Evolutionary conservation across 2,329 filamentous ascomycete genomes (phyloP).

Genomic region (Dactylellina cionopaga): DNA sequence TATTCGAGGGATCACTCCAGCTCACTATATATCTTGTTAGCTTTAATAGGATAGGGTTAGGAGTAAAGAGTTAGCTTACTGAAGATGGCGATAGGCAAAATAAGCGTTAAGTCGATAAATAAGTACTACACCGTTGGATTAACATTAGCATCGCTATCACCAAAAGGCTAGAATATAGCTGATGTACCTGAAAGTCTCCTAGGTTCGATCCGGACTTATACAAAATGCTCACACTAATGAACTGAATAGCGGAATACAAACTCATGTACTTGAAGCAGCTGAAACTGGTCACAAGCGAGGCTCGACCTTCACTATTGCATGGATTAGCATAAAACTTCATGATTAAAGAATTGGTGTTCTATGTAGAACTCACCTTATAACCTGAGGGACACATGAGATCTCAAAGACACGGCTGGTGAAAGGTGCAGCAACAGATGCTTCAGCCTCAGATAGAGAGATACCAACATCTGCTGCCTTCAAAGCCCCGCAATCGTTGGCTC

Average conservation of each 20-base stretch:
- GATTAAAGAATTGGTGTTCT: too few species aligned
- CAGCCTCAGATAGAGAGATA: slow-evolving; percentile 94
- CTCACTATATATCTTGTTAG: slow-evolving; percentile 71
- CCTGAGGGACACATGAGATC: slow-evolving; percentile 90
- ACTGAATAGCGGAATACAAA: slow-evolving; percentile 98
- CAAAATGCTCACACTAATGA: slow-evolving; percentile 94
- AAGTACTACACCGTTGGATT: slow-evolving; percentile 70
- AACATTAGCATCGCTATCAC: neutral
- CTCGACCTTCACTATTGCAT: slow-evolving; percentile 78
- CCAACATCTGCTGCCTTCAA: slow-evolving; percentile 97
- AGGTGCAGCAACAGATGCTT: slow-evolving; percentile 96
- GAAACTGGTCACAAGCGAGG: slow-evolving; percentile 96
- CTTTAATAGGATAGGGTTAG: neutral
- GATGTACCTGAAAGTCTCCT: slow-evolving; percentile 84
- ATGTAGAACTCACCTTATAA: slow-evolving; percentile 73
- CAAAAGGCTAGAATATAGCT: neutral
- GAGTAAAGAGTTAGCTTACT: slow-evolving; percentile 66
- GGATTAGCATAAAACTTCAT: slow-evolving; percentile 8
- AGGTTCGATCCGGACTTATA: slow-evolving; percentile 94
- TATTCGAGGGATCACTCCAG: slow-evolving; percentile 85
- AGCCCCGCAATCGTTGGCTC: slow-evolving; percentile 96
- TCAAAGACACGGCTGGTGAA: slow-evolving; percentile 97
- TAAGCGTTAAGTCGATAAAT: slow-evolving; percentile 91
- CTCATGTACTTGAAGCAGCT: slow-evolving; percentile 99
- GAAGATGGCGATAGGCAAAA: slow-evolving; percentile 95